Conservation (phyloP, 345 rosid genomes). For the Physaria fendleri region DNA sequence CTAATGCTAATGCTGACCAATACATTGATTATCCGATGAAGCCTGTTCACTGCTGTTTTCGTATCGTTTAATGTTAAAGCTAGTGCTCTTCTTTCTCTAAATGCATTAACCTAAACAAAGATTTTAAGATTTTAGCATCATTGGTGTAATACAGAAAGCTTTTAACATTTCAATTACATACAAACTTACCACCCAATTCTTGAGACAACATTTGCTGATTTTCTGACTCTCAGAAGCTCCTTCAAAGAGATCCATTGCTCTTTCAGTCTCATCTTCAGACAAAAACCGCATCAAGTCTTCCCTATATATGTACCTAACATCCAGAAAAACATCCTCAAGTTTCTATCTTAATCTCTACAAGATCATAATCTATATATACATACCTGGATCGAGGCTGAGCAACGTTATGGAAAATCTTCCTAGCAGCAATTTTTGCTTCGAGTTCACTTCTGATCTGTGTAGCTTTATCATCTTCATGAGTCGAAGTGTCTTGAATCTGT, state of each 20-base stretch:
- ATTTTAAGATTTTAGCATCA: not conserved
- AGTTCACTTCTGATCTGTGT: conserved; percentile 57
- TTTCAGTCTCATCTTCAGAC: conserved; percentile 59
- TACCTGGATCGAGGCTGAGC: conserved; percentile 65
- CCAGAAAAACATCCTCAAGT: not conserved
- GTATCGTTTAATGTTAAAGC: conserved; percentile 84
- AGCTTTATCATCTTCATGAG: conserved; percentile 49
- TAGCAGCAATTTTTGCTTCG: conserved; percentile 82
- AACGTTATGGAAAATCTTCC: conserved; percentile 71
- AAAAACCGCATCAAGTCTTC: conserved; percentile 69
- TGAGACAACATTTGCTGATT: conserved; percentile 64
- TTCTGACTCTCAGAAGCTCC: conserved; percentile 47
- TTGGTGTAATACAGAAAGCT: not conserved
- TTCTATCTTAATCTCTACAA: not conserved
- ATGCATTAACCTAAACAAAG: conserved; percentile 62
- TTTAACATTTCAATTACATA: not conserved
- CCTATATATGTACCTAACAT: conserved; percentile 54
- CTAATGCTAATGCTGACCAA: no score
- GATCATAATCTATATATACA: not conserved
- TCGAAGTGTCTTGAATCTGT: conserved; percentile 47
- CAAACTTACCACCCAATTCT: conserved; percentile 86
- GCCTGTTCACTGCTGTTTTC: conserved; percentile 87
- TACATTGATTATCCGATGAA: conserved; percentile 53
- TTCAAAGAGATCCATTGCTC: conserved; percentile 47
- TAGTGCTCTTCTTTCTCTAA: conserved; percentile 83